Percentiles rank a stretch among this genome's conserved stretches.
phyloP scores from a whole-genome alignment of 83 land plant species.

The Thuja plicata region DNA sequence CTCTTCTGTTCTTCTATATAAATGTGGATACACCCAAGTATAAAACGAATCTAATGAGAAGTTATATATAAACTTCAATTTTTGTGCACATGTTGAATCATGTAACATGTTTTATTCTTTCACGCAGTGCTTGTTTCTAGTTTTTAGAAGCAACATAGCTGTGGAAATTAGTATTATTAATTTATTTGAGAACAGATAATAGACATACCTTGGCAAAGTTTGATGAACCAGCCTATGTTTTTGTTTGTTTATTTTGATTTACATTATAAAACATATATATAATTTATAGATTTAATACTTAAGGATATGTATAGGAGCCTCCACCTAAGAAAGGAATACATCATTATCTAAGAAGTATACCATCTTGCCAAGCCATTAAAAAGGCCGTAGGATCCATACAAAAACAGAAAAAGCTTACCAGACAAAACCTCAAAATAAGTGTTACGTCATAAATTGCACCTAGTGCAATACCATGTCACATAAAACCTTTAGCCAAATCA shows the following conservation, averaged over 20 bases:
- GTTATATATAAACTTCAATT: not conserved
- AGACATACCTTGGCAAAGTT: not conserved
- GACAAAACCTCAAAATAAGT: too few species aligned
- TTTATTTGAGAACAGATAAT: not conserved
- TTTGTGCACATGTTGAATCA: constrained; percentile 1
- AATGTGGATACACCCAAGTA: not conserved
- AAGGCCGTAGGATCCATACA: too few species aligned
- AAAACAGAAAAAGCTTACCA: too few species aligned
- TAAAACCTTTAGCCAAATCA: too few species aligned
- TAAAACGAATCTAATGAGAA: not conserved
- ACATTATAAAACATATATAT: not conserved
- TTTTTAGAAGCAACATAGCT: not conserved
- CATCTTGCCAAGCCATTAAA: too few species aligned
- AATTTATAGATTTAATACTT: too few species aligned
- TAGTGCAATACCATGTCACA: too few species aligned
- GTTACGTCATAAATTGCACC: too few species aligned
- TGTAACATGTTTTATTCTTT: not conserved
- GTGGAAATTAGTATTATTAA: not conserved
- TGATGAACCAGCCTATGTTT: not conserved
- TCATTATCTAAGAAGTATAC: too few species aligned
- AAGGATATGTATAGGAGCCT: too few species aligned
- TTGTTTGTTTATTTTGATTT: too few species aligned
- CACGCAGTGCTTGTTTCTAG: not conserved
- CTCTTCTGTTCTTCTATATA: not conserved
- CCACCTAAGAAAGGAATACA: too few species aligned